Evolutionary conservation across 1,139 yeast genomes (phyloP).

Genomic region (Suhomyces bribrorum): DNA sequence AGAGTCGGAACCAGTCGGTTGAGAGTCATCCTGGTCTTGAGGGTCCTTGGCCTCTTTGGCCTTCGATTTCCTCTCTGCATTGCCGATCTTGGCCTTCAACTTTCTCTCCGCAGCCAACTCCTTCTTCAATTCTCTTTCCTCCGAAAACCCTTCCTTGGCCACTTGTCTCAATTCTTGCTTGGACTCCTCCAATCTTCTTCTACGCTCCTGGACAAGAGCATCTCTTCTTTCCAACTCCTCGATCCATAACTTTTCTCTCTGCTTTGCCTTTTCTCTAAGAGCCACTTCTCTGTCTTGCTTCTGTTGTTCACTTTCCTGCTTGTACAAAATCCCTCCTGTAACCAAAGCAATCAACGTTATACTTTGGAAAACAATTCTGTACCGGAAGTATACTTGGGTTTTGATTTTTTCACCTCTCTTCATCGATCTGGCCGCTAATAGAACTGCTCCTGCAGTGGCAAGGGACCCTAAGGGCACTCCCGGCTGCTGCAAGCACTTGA

Average conservation of each 20-base stretch:
- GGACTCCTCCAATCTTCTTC: slow-evolving; percentile 45
- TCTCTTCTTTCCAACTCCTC: slow-evolving; percentile 88
- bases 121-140: slow-evolving; percentile 12
- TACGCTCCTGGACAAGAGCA: slow-evolving; percentile 65
- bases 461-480: slow-evolving; percentile 79
- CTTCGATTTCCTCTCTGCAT: background rate
- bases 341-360: slow-evolving; percentile 80
- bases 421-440: slow-evolving; percentile 75
- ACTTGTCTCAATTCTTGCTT: slow-evolving; percentile 39
- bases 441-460: slow-evolving; percentile 78
- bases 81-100: background rate
- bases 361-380: slow-evolving; percentile 86
- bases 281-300: slow-evolving; percentile 59
- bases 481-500: slow-evolving; percentile 67
- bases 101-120: background rate
- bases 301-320: slow-evolving; percentile 39
- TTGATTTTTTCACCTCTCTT: slow-evolving; percentile 68
- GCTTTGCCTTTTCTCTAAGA: slow-evolving; percentile 72
- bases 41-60: background rate
- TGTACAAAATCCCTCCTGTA: slow-evolving; percentile 71
- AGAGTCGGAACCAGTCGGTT: too few species aligned
- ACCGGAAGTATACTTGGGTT: slow-evolving; percentile 85
- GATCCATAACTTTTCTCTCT: slow-evolving; percentile 85
- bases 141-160: slow-evolving; percentile 44
- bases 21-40: too few species aligned